Evolutionary conservation across 257 asterid genomes (phyloP), one percentile per base, ranked within the genome.

Genomic region (Sherardia arvensis): DNA sequence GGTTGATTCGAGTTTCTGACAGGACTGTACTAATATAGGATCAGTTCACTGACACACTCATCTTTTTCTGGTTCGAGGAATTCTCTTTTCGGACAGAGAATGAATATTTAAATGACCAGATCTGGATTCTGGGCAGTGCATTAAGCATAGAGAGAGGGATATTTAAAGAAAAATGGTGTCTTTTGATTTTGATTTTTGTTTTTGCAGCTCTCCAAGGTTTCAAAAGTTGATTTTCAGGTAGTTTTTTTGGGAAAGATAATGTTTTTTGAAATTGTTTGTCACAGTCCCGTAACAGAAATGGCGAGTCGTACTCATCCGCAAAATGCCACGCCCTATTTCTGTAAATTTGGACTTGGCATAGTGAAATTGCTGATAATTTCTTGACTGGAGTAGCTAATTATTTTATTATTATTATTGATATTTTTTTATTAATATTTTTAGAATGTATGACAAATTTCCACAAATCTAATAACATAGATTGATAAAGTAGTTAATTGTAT

Each of bases 31-130:
- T 15, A 43, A 57, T 49, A 51, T 59, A 54, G n/a, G n/a, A n/a
- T 36, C 71, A 59, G 65, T 15, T 8, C 66, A 74, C 66, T 74
- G 66, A 61, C 72, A 61, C 72, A 69, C 21, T 20, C 29, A 61
- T 5, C 9, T 11, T 15, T 10, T n/a, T 9, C 40, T 53, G 25
- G 48, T 38, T 66, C n/a, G 51, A 53, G 47, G 25, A 20, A 40
- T 45, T 33, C 11, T 10, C 1, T 30, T 45, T 38, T 61, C 4
- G 38, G 27, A 25, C 61, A 47, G 45, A 47, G 34, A n/a, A 63
- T 20, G 38, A 47, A 45, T 29, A 40, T 23, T 40, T 27, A 56
- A 56, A 12, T 27, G 9, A n/a, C 53, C 26, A 62, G 8, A 62
- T 43, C 43, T 9, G 40, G 40, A 57, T 57, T 57, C 33, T 62